Evolutionary conservation across 768 basidiomycete species (phyloP).

Genomic region (Leccinum disarticulatum): DNA sequence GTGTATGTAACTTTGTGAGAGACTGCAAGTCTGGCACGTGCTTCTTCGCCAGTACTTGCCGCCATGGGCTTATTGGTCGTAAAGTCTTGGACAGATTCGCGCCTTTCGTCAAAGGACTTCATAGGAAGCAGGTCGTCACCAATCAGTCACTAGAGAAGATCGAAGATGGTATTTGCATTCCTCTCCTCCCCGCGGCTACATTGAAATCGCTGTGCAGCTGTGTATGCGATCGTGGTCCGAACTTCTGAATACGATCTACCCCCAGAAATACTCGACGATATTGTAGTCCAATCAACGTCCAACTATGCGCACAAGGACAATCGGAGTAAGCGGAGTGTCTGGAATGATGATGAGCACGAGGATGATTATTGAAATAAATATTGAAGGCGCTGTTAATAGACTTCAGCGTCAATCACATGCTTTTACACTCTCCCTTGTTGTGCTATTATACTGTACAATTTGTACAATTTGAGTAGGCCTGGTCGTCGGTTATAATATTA

Average conservation of each 20-base stretch:
- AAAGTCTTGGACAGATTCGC: slow-evolving; percentile 79
- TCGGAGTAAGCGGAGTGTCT: slow-evolving; percentile 17
- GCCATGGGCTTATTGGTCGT: slow-evolving; percentile 1
- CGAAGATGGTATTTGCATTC: slow-evolving; percentile 66
- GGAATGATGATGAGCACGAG: slow-evolving; percentile 30
- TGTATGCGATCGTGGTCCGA: slow-evolving; percentile 70
- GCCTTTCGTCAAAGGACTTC: slow-evolving; percentile 67
- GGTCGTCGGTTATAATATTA: not conserved
- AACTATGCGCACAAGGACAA: slow-evolving; percentile 25
- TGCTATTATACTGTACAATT: slow-evolving; percentile 3
- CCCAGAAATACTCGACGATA: slow-evolving; percentile 66
- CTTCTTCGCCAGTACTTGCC: not conserved
- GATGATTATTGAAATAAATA: slow-evolving; percentile 18
- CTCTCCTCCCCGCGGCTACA: not conserved
- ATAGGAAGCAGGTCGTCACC: slow-evolving; percentile 88
- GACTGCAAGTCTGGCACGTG: slow-evolving; percentile 66
- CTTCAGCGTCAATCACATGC: not conserved
- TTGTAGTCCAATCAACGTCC: slow-evolving; percentile 53
- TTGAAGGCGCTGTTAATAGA: not conserved
- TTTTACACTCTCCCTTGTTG: not conserved
- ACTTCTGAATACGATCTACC: slow-evolving; percentile 73
- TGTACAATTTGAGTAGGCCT: slow-evolving; percentile 4
- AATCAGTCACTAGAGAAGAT: slow-evolving; percentile 90
- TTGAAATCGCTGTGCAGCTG: slow-evolving; percentile 43
- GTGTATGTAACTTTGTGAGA: slow-evolving; percentile 71